Conservation (phyloP, 2,329 filamentous ascomycete species). For the Venturia nashicola region DNA sequence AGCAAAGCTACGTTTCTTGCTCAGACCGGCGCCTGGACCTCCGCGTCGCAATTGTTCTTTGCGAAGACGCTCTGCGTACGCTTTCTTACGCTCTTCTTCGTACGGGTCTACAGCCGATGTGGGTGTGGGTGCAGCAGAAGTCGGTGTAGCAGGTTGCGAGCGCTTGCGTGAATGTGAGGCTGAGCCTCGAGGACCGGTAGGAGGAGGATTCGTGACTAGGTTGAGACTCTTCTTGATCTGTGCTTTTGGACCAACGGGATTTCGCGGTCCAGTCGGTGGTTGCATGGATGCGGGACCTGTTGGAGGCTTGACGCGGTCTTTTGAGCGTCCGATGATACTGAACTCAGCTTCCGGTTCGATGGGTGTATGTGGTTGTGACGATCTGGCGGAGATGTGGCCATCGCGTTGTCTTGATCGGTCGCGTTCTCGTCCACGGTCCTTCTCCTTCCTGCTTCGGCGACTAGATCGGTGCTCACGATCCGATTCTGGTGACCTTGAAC, state of each 20-base stretch:
- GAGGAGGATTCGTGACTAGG: background rate
- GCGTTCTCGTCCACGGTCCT: slow-evolving; percentile 28
- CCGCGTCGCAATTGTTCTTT: slow-evolving; percentile 54
- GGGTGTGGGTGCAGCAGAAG: background rate
- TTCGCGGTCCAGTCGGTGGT: slow-evolving; percentile 19
- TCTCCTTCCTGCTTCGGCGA: slow-evolving; percentile 25
- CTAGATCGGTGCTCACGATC: slow-evolving; percentile 28
- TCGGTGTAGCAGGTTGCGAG: background rate
- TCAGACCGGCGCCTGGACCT: slow-evolving; percentile 39
- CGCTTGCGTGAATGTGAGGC: background rate
- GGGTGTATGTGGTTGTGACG: slow-evolving; percentile 2
- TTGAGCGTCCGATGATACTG: slow-evolving; percentile 32
- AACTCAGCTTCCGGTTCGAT: slow-evolving; percentile 28
- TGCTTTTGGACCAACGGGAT: slow-evolving; percentile 24
- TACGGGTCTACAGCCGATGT: slow-evolving; percentile 40
- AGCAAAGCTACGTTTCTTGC: slow-evolving; percentile 29
- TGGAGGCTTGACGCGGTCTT: slow-evolving; percentile 12
- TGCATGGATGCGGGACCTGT: slow-evolving; percentile 20
- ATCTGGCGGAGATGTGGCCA: background rate
- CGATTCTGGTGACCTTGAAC: slow-evolving; percentile 26
- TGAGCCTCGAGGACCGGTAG: background rate
- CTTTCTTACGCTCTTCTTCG: slow-evolving; percentile 55
- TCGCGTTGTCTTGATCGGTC: slow-evolving; percentile 25
- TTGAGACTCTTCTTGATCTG: slow-evolving; percentile 11
- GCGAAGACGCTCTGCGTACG: slow-evolving; percentile 52